Percentiles rank a stretch among this genome's conserved stretches.
These are phyloP conservation scores for Ophiostoma novo-ulmi DNA, from an alignment of 2,329 filamentous ascomycete genomes.

Conservation along the genomic window DNA sequence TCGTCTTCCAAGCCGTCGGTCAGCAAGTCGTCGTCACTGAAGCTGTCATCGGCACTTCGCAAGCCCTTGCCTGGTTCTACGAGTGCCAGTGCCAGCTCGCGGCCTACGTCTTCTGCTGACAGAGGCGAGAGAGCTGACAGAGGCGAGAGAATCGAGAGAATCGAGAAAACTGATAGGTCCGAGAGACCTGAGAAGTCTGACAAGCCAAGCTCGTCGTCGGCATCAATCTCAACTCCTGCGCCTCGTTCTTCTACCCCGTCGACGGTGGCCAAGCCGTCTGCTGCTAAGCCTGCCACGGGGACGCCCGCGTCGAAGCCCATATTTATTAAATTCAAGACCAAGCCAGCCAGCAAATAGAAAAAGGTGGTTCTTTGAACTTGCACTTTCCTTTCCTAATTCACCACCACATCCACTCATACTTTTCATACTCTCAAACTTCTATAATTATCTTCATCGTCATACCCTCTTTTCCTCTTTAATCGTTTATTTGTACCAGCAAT, in stretches of 20 bases:
- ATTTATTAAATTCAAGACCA: conserved; percentile 28
- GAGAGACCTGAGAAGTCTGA: neutral
- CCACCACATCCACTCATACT: neutral
- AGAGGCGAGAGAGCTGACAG: neutral
- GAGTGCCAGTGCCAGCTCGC: neutral
- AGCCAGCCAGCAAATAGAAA: conserved; percentile 17
- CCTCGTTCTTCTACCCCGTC: neutral
- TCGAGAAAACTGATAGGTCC: neutral
- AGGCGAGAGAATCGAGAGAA: neutral
- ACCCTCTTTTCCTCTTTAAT: neutral
- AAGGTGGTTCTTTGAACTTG: neutral
- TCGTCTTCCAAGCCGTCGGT: conserved; percentile 9
- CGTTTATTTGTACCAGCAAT: neutral
- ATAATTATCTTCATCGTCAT: neutral
- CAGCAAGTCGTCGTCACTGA: neutral
- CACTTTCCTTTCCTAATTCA: neutral
- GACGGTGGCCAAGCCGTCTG: neutral
- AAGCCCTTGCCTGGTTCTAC: conserved; percentile 26
- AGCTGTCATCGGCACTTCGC: conserved; percentile 17
- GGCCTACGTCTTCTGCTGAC: neutral
- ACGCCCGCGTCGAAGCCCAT: conserved; percentile 23
- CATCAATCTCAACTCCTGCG: conserved; percentile 4
- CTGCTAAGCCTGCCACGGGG: neutral
- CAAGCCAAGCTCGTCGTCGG: neutral
- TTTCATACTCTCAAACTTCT: neutral